Conservation (phyloP, 1,284 basidiomycete genomes). For the Phellopilus nigrolimitatus region DNA sequence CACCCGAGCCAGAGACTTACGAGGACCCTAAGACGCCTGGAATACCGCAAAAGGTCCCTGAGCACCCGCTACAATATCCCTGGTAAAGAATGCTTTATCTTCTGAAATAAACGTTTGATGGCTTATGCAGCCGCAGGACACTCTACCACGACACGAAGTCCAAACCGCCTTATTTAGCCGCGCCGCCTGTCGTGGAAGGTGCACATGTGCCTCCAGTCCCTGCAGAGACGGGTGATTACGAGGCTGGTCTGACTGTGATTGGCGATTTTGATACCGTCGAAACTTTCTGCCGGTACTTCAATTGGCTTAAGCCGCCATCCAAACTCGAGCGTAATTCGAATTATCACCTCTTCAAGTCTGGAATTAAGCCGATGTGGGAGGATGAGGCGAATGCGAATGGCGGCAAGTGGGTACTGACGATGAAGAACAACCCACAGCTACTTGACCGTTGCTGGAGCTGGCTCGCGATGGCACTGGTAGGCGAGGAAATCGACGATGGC, state of each 20-base stretch:
- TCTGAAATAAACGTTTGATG: background rate
- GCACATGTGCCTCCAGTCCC: constrained; percentile 36
- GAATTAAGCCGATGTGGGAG: constrained; percentile 96
- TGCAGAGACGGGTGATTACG: constrained; percentile 66
- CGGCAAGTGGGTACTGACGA: constrained; percentile 92
- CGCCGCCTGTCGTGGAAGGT: constrained; percentile 29
- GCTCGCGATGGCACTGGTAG: constrained; percentile 87
- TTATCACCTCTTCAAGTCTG: constrained; percentile 92
- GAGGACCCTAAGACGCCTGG: constrained; percentile 78
- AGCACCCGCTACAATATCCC: constrained; percentile 78
- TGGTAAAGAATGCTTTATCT: constrained; percentile 46
- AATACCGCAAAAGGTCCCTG: constrained; percentile 63
- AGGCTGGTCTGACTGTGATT: constrained; percentile 71
- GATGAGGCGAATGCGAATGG: constrained; percentile 87
- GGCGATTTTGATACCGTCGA: constrained; percentile 85
- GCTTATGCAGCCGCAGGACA: constrained; percentile 49
- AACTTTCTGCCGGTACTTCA: constrained; percentile 90
- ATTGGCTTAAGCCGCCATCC: constrained; percentile 89
- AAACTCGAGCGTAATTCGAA: constrained; percentile 84
- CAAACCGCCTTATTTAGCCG: constrained; percentile 51
- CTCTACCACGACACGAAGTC: constrained; percentile 81
- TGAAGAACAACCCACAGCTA: constrained; percentile 75
- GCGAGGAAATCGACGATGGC: constrained; percentile 83
- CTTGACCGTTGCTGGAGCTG: constrained; percentile 89
- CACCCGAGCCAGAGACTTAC: constrained; percentile 69